phyloP scores from a whole-genome alignment of 352 stramenopile species.

The Globisporangium nagaii region DNA sequence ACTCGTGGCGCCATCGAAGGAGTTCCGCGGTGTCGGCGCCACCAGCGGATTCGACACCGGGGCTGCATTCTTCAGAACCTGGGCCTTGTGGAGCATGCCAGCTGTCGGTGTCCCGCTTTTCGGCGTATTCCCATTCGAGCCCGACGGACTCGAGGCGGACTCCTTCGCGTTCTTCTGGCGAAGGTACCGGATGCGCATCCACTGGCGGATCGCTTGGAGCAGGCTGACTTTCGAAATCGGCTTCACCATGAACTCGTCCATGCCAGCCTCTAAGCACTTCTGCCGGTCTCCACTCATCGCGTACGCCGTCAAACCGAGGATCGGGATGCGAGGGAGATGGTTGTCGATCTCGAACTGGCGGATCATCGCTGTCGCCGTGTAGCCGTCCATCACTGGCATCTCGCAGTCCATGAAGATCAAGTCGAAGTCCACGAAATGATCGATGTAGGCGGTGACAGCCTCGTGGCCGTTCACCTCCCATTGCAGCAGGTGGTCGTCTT shows the following conservation, averaged over 20 bases:
- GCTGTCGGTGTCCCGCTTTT: constrained; percentile 5
- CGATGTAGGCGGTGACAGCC: constrained; percentile 55
- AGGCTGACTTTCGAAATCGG: constrained; percentile 66
- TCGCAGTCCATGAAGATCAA: constrained; percentile 81
- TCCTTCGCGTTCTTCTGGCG: constrained; percentile 21
- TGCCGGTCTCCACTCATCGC: constrained; percentile 74
- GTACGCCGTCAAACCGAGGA: constrained; percentile 63
- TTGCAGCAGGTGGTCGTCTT: constrained; percentile 61
- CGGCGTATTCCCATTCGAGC: constrained; percentile 14
- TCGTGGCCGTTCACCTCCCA: constrained; percentile 69
- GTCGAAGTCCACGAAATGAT: constrained; percentile 45
- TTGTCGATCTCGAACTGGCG: constrained; percentile 64
- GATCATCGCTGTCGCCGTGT: constrained; percentile 57
- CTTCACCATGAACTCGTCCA: constrained; percentile 82
- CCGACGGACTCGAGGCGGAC: constrained; percentile 7
- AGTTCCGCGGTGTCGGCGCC: constrained; percentile 11
- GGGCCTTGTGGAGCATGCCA: neutral
- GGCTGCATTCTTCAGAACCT: neutral
- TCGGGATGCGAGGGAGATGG: constrained; percentile 49
- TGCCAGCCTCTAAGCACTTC: constrained; percentile 59
- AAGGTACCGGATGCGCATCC: constrained; percentile 58
- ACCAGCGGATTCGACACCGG: constrained; percentile 5
- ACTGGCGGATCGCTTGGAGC: constrained; percentile 57
- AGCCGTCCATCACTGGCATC: constrained; percentile 80
- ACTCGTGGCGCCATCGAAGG: constrained; percentile 12